These are phyloP conservation scores for Cercophora sp. DNA, from an alignment of 495 filamentous ascomycete species.

Conservation along the genomic window DNA sequence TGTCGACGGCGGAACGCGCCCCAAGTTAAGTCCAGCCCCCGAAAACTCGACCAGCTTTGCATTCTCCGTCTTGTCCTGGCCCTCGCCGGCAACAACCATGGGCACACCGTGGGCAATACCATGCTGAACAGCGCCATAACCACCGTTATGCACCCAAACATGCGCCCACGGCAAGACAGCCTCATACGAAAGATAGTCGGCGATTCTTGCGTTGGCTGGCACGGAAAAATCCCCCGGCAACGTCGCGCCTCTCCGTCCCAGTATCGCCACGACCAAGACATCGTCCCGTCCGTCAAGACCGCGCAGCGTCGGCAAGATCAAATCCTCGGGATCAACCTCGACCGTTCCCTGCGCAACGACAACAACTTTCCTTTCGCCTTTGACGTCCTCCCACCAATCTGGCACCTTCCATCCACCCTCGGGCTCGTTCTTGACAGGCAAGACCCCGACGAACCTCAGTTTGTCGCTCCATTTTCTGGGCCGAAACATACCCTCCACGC, in stretches of 20 bases:
- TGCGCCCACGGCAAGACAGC: constrained; percentile 25
- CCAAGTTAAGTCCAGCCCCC: constrained; percentile 2
- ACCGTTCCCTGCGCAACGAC: background rate
- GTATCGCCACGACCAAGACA: background rate
- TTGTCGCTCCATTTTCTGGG: background rate
- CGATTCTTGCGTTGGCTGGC: background rate
- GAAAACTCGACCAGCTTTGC: background rate
- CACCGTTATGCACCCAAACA: constrained; percentile 34
- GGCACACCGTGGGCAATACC: constrained; percentile 33
- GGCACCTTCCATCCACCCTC: too few species aligned
- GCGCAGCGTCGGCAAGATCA: background rate
- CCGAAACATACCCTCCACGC: background rate
- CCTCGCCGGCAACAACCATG: constrained; percentile 34
- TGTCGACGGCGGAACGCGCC: background rate
- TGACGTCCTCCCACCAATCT: background rate
- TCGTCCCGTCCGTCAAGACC: background rate
- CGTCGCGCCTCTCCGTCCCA: background rate
- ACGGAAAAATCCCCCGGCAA: background rate
- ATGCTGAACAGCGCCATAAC: constrained; percentile 36
- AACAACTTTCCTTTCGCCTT: background rate
- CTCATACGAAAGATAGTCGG: background rate
- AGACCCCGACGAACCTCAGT: background rate
- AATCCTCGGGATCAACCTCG: background rate
- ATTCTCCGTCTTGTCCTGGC: constrained; percentile 37
- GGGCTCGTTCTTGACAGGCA: too few species aligned